These are phyloP conservation scores for Acorus gramineus DNA, from an alignment of 106 monocot species.

Conservation along the genomic window DNA sequence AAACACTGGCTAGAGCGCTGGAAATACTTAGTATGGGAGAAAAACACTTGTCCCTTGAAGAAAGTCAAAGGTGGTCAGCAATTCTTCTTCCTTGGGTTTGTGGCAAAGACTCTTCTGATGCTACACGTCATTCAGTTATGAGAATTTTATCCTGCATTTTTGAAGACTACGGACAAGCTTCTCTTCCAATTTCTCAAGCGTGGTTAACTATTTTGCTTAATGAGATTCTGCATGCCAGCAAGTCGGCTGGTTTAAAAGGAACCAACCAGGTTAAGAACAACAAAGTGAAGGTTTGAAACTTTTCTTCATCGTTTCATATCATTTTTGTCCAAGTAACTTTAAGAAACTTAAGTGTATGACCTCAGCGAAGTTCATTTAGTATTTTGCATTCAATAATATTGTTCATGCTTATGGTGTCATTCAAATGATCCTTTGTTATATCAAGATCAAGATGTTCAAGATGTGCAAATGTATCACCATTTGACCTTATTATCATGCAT, in stretches of 20 bases:
- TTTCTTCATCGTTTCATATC: neutral
- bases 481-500: too few species aligned
- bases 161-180: slow-evolving; percentile 76
- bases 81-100: slow-evolving; percentile 87
- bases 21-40: slow-evolving; percentile 53
- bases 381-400: too few species aligned
- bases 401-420: too few species aligned
- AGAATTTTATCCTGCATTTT: slow-evolving; percentile 68
- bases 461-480: too few species aligned
- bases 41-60: slow-evolving; percentile 72
- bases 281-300: slow-evolving; percentile 53
- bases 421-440: too few species aligned
- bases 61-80: slow-evolving; percentile 75
- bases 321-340: neutral
- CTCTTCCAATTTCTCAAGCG: slow-evolving; percentile 88
- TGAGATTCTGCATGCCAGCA: slow-evolving; percentile 56
- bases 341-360: neutral
- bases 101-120: slow-evolving; percentile 32
- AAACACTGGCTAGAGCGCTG: slow-evolving; percentile 53
- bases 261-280: slow-evolving; percentile 35
- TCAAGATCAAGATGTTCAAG: too few species aligned
- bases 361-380: neutral
- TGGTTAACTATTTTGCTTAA: slow-evolving; percentile 73
- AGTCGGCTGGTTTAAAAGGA: slow-evolving; percentile 33
- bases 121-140: slow-evolving; percentile 35